Evolutionary conservation across 1,139 yeast genomes (phyloP).

Genomic region (Yamadazyma sp.): DNA sequence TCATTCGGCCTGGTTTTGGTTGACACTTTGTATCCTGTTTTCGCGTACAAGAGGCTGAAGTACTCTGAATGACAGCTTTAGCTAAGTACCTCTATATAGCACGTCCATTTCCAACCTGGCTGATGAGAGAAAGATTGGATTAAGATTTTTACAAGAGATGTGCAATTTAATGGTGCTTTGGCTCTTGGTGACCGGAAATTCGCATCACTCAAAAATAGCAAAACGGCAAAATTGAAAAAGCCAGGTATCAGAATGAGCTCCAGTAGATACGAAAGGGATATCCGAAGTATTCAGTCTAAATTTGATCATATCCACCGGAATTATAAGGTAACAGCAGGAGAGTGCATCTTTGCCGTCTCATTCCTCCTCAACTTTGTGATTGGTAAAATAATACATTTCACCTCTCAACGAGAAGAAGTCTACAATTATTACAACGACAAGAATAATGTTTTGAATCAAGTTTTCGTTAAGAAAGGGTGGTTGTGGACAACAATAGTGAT

Average conservation of each 20-base stretch:
- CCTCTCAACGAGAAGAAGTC: slow-evolving; percentile 38
- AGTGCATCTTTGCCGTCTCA: slow-evolving; percentile 27
- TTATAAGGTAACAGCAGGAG: slow-evolving; percentile 19
- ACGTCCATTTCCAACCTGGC: too few relatives aligned
- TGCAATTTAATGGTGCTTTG: too few relatives aligned
- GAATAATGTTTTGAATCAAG: slow-evolving; percentile 63
- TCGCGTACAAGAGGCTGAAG: too few relatives aligned
- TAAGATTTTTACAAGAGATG: too few relatives aligned
- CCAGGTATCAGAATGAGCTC: slow-evolving; percentile 2
- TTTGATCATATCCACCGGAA: slow-evolving; percentile 1
- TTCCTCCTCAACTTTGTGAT: slow-evolving; percentile 32
- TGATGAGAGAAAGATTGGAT: too few relatives aligned
- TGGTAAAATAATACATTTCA: slow-evolving; percentile 34
- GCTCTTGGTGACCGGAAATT: background rate
- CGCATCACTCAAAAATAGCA: slow-evolving; percentile 1
- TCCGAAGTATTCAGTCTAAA: background rate
- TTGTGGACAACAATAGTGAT: slow-evolving; percentile 69
- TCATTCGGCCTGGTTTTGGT: too few relatives aligned
- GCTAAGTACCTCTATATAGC: too few relatives aligned
- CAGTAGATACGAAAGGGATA: slow-evolving; percentile 1
- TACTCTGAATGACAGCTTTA: too few relatives aligned
- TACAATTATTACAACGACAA: slow-evolving; percentile 62
- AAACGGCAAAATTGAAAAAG: slow-evolving; percentile 1
- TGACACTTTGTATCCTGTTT: too few relatives aligned
- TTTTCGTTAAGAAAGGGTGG: slow-evolving; percentile 91